Evolutionary conservation across 352 stramenopile species (phyloP).

Genomic region (Phytophthora litchii): DNA sequence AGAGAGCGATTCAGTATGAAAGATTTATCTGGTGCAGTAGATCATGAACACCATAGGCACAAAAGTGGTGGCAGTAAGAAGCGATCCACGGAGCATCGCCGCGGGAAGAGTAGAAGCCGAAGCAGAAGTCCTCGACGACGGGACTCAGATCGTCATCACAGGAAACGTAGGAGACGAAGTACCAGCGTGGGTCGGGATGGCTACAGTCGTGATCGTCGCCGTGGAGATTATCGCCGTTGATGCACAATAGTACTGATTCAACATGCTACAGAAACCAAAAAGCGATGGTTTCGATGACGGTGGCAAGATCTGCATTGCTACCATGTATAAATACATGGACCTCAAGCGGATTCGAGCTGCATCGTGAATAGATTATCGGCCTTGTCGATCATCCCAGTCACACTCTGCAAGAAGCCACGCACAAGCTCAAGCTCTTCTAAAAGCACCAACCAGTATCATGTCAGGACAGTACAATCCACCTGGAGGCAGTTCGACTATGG

Average conservation of each 20-base stretch:
- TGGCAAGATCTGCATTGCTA: neutral
- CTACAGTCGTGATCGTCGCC: neutral
- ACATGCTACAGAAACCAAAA: constrained; percentile 15
- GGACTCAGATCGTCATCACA: neutral
- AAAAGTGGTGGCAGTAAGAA: constrained; percentile 1
- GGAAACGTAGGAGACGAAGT: constrained; percentile 1
- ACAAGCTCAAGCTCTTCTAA: constrained; percentile 10
- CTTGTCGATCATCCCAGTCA: neutral
- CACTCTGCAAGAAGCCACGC: constrained; percentile 17
- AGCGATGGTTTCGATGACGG: constrained; percentile 14
- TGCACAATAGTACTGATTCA: neutral
- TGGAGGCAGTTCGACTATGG: constrained; percentile 48
- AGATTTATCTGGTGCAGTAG: neutral
- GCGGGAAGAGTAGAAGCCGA: constrained; percentile 22
- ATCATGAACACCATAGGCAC: neutral
- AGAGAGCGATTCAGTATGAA: constrained; percentile 1
- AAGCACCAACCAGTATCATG: constrained; percentile 12
- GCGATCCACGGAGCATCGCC: neutral
- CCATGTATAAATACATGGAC: constrained; percentile 25
- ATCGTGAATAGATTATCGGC: constrained; percentile 11
- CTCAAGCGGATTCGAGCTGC: neutral
- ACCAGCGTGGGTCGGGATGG: neutral
- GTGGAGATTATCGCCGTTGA: constrained; percentile 7
- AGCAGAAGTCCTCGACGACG: constrained; percentile 18
- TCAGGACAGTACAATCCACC: constrained; percentile 46